Conservation (phyloP, 768 basidiomycete genomes). For the Pleurotus pulmonarius region DNA sequence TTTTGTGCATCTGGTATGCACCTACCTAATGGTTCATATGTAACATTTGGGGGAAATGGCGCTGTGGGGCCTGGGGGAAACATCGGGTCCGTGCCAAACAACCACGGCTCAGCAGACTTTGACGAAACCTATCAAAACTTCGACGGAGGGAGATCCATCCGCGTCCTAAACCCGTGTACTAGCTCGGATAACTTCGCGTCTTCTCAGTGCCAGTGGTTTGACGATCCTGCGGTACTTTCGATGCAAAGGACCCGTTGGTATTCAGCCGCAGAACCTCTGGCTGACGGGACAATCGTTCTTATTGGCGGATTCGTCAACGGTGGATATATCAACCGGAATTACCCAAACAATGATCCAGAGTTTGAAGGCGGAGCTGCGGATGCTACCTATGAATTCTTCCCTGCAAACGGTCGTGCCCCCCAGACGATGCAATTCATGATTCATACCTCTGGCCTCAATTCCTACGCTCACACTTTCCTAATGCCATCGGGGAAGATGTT, state of each 20-base stretch:
- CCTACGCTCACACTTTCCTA: conserved; percentile 71
- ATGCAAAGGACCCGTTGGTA: conserved; percentile 79
- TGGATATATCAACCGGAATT: conserved; percentile 77
- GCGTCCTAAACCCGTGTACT: conserved; percentile 76
- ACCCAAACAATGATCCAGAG: conserved; percentile 61
- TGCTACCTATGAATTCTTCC: conserved; percentile 82
- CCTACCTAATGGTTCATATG: conserved; percentile 73
- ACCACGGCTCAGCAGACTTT: conserved; percentile 44
- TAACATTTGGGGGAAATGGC: conserved; percentile 74
- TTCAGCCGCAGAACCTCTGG: conserved; percentile 68
- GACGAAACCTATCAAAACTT: conserved; percentile 74
- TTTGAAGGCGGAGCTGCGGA: conserved; percentile 70
- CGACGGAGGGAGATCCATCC: conserved; percentile 77
- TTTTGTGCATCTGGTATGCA: conserved; percentile 86
- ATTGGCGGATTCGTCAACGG: conserved; percentile 80
- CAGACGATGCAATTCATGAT: conserved; percentile 64
- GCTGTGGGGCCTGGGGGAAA: conserved; percentile 66
- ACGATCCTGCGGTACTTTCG: conserved; percentile 54
- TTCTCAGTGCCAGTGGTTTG: conserved; percentile 66
- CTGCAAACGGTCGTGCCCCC: conserved; percentile 45
- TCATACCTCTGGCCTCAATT: conserved; percentile 71
- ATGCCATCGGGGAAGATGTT: conserved; percentile 77
- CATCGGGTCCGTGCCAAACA: conserved; percentile 46
- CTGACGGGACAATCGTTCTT: conserved; percentile 74
- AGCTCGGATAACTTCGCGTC: conserved; percentile 41